Evolutionary conservation across 176 grass and related monocot species (phyloP).

Genomic region (Oryza longistaminata): DNA sequence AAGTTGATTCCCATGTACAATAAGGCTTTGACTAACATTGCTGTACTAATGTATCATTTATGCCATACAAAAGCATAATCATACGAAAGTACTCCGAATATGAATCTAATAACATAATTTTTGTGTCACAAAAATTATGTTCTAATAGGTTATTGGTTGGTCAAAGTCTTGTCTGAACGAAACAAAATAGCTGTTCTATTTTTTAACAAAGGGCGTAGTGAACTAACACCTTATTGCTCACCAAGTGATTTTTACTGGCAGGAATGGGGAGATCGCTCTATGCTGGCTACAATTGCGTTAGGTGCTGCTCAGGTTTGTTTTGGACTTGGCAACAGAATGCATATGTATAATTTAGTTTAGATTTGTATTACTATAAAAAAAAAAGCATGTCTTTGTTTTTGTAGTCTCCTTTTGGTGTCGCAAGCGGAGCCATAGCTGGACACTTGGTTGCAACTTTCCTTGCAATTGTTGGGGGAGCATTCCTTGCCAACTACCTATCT

Average conservation of each 20-base stretch:
- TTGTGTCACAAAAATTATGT: too few relatives aligned
- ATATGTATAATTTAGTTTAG: slow-evolving; percentile 26
- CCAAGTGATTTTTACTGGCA: slow-evolving; percentile 35
- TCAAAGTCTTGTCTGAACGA: too few relatives aligned
- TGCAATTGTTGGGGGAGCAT: slow-evolving; percentile 84
- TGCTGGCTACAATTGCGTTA: slow-evolving; percentile 95
- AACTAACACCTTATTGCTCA: slow-evolving; percentile 4
- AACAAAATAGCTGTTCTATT: too few relatives aligned
- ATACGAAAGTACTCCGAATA: too few relatives aligned
- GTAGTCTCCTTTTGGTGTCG: slow-evolving; percentile 89
- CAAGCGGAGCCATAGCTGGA: slow-evolving; percentile 85
- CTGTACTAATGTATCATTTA: too few relatives aligned
- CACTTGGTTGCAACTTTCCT: slow-evolving; percentile 78
- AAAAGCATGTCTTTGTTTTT: slow-evolving; percentile 12
- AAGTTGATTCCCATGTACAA: slow-evolving; percentile 27
- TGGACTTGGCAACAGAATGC: not conserved
- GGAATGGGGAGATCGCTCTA: slow-evolving; percentile 99
- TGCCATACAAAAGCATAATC: too few relatives aligned
- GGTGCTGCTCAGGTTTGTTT: slow-evolving; percentile 87
- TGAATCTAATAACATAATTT: too few relatives aligned
- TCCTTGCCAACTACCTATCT: slow-evolving; percentile 91
- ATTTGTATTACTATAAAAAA: not conserved
- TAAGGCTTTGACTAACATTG: too few relatives aligned
- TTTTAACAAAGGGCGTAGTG: not conserved
- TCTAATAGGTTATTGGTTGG: too few relatives aligned